Evolutionary conservation across 2,329 filamentous ascomycete species (phyloP).

Genomic region (Aspergillus arachidicola): DNA sequence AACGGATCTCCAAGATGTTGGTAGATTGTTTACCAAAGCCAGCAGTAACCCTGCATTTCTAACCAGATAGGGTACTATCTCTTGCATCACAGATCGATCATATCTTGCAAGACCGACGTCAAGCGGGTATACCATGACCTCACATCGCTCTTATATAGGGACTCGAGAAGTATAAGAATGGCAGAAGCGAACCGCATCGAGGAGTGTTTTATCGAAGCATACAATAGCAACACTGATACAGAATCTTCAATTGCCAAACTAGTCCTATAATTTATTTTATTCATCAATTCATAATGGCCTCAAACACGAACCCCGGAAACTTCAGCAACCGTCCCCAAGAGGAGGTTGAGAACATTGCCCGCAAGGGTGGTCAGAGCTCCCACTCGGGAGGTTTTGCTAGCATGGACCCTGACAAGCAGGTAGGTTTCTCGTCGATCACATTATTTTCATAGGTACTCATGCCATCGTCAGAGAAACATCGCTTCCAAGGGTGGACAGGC

Average conservation of each 20-base stretch:
- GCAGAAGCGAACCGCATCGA: not conserved
- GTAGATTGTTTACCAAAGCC: not conserved
- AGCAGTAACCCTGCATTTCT: not conserved
- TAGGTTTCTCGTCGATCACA: constrained; percentile 12
- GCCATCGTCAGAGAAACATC: constrained; percentile 50
- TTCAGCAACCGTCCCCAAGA: constrained; percentile 48
- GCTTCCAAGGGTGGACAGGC: constrained; percentile 58
- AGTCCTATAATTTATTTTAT: not conserved
- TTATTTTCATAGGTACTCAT: not conserved
- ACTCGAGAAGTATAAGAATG: not conserved
- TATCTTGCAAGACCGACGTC: constrained; percentile 1
- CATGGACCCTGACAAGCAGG: constrained; percentile 36
- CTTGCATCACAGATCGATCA: not conserved
- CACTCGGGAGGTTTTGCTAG: constrained; percentile 32
- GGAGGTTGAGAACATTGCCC: constrained; percentile 48
- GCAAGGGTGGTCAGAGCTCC: constrained; percentile 37
- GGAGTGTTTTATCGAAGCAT: not conserved
- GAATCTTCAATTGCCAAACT: not conserved
- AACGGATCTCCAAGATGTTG: not conserved
- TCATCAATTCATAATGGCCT: constrained; percentile 14
- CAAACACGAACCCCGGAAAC: constrained; percentile 41
- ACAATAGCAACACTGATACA: not conserved
- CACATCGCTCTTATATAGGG: not conserved
- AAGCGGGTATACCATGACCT: constrained; percentile 14
- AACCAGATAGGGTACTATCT: not conserved